phyloP scores from a whole-genome alignment of 2,329 filamentous ascomycete genomes.

The Cordyceps farinosa region DNA sequence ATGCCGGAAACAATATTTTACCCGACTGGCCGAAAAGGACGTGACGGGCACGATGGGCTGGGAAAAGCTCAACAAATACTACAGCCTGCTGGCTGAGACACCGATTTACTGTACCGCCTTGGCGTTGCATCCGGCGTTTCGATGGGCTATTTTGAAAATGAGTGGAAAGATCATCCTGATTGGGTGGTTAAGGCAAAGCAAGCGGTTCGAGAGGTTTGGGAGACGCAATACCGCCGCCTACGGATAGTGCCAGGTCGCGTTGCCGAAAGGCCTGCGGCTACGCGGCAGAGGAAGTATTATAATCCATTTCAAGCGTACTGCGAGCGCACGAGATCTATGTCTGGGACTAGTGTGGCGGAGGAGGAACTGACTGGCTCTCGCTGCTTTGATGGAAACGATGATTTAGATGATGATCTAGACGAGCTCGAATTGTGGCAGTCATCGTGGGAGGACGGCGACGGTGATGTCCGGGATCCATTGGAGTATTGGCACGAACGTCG shows the following conservation, averaged over 20 bases:
- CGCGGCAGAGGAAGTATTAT: slow-evolving; percentile 15
- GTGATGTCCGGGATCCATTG: too few species aligned
- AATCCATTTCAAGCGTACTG: slow-evolving; percentile 13
- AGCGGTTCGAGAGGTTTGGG: not conserved
- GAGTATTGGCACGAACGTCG: not conserved
- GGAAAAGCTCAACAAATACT: slow-evolving; percentile 5
- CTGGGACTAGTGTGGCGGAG: not conserved
- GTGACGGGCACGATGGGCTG: too few species aligned
- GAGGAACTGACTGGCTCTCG: slow-evolving; percentile 26
- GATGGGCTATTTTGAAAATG: not conserved
- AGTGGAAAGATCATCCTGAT: not conserved
- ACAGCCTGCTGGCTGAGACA: not conserved
- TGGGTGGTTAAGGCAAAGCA: not conserved
- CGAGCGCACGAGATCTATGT: not conserved
- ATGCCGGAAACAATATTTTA: too few species aligned
- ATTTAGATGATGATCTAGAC: not conserved
- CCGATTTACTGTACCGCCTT: slow-evolving; percentile 3
- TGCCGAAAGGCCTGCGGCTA: not conserved
- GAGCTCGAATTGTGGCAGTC: too few species aligned
- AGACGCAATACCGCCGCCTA: not conserved
- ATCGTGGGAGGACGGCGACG: too few species aligned
- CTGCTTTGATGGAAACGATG: slow-evolving; percentile 34
- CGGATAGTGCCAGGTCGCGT: not conserved
- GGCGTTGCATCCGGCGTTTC: not conserved
- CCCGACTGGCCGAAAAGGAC: too few species aligned